Conservation (phyloP, 1,139 yeast species). For the Pichia sp. region DNA sequence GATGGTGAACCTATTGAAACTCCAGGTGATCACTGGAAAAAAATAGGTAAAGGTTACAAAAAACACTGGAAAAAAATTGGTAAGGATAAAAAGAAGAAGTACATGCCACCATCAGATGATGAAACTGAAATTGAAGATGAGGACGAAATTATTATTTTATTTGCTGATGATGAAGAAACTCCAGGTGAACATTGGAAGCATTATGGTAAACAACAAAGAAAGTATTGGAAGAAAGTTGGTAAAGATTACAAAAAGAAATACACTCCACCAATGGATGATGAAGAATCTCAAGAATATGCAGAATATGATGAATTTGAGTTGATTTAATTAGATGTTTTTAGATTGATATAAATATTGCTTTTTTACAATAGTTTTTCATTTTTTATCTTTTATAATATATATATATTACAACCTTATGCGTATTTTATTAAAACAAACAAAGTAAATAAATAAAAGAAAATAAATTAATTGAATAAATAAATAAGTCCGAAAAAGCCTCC, state of each 20-base stretch:
- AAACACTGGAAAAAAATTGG: constrained; percentile 21
- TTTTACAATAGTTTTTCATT: too few relatives aligned
- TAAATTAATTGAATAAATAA: too few relatives aligned
- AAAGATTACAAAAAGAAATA: constrained; percentile 24
- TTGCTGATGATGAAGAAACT: constrained; percentile 10
- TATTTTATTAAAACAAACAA: too few relatives aligned
- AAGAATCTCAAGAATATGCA: not conserved
- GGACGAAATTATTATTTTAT: constrained; percentile 2
- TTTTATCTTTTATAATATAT: too few relatives aligned
- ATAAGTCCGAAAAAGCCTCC: too few relatives aligned
- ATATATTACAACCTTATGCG: too few relatives aligned
- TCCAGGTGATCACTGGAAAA: constrained; percentile 18
- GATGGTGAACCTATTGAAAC: constrained; percentile 10
- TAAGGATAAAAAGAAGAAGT: constrained; percentile 23
- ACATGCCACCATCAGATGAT: constrained; percentile 15
- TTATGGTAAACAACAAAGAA: constrained; percentile 17
- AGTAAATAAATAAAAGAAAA: too few relatives aligned
- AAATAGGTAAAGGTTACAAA: constrained; percentile 16
- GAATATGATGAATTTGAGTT: not conserved
- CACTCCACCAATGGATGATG: constrained; percentile 18
- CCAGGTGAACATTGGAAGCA: constrained; percentile 19
- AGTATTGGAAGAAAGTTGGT: constrained; percentile 21
- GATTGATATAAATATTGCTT: too few relatives aligned
- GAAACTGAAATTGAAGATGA: not conserved
- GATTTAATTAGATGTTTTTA: too few relatives aligned